A percentile compares a stretch with the other conserved stretches of the same genome.
Evolutionary conservation across 2,329 filamentous ascomycete species (phyloP).

Genomic region (Talaromyces sp.): DNA sequence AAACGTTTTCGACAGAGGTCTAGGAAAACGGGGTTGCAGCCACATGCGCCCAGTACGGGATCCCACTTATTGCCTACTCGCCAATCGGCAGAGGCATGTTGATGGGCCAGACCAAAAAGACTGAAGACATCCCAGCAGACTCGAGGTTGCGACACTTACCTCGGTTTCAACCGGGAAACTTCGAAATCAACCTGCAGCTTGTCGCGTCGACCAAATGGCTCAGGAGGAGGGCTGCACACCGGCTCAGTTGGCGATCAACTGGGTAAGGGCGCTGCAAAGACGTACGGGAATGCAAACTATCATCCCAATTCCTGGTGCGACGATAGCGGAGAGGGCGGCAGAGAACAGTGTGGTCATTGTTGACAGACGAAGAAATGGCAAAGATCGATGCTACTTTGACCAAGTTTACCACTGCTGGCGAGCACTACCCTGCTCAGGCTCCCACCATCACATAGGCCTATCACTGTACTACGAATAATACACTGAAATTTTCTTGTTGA

Average conservation of each 20-base stretch:
- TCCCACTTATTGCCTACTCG: conserved; percentile 59
- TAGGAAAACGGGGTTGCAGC: conserved; percentile 10
- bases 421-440: conserved; percentile 6
- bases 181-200: conserved; percentile 51
- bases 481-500: not conserved
- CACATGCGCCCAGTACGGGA: conserved; percentile 36
- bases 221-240: conserved; percentile 41
- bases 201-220: conserved; percentile 47
- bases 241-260: conserved; percentile 50
- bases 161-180: conserved; percentile 51
- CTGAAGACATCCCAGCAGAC: conserved; percentile 43
- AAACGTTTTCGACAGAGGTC: not conserved
- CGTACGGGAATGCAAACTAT: conserved; percentile 30
- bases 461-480: too few species aligned
- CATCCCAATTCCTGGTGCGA: conserved; percentile 45
- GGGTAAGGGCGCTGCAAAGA: conserved; percentile 38
- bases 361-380: conserved; percentile 43
- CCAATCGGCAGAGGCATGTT: conserved; percentile 59
- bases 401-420: conserved; percentile 17
- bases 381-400: conserved; percentile 17
- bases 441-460: not conserved
- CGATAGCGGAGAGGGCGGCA: conserved; percentile 35
- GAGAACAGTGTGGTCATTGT: conserved; percentile 42
- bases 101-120: conserved; percentile 47
- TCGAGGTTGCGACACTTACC: conserved; percentile 29